These are phyloP conservation scores for Actinomortierella ambigua DNA, from an alignment of 371 early-diverging fungal species.

Conservation along the genomic window DNA sequence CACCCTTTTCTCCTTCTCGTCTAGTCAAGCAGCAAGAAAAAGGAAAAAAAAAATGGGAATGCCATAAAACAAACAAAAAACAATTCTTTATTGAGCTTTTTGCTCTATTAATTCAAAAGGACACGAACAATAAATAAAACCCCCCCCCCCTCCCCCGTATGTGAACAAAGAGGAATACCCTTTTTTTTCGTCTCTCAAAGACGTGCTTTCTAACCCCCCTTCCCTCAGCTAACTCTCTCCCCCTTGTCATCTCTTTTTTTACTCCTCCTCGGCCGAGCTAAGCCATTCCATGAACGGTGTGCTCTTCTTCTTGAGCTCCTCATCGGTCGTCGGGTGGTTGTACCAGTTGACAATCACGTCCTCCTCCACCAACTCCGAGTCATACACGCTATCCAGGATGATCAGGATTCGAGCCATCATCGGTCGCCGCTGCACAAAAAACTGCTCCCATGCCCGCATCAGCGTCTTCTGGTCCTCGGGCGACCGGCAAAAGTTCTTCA, in stretches of 20 bases:
- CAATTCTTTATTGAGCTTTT: no score
- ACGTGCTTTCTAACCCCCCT: no score
- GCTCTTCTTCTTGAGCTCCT: slow-evolving; percentile 63
- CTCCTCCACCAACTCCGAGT: slow-evolving; percentile 75
- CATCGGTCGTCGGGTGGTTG: slow-evolving; percentile 51
- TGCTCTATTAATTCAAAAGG: no score
- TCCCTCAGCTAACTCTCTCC: not conserved
- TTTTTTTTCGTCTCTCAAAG: no score
- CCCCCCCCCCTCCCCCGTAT: no score
- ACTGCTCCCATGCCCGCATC: slow-evolving; percentile 69
- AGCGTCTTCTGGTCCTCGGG: slow-evolving; percentile 63
- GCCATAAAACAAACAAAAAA: no score
- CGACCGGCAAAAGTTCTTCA: slow-evolving; percentile 67
- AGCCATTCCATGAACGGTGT: slow-evolving; percentile 73
- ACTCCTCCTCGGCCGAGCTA: slow-evolving; percentile 72
- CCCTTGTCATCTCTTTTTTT: slow-evolving; percentile 16
- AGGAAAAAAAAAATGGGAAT: no score
- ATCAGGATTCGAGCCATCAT: slow-evolving; percentile 57
- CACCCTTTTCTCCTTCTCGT: no score
- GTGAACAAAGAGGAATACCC: no score
- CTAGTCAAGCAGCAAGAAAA: no score
- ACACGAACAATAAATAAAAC: no score
- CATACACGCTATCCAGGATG: slow-evolving; percentile 70
- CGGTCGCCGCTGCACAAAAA: slow-evolving; percentile 56
- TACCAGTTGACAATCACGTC: slow-evolving; percentile 72